Evolutionary conservation across 768 basidiomycete genomes (phyloP), one percentile per base, ranked within the genome.

Genomic region (Auriscalpium microsporum): DNA sequence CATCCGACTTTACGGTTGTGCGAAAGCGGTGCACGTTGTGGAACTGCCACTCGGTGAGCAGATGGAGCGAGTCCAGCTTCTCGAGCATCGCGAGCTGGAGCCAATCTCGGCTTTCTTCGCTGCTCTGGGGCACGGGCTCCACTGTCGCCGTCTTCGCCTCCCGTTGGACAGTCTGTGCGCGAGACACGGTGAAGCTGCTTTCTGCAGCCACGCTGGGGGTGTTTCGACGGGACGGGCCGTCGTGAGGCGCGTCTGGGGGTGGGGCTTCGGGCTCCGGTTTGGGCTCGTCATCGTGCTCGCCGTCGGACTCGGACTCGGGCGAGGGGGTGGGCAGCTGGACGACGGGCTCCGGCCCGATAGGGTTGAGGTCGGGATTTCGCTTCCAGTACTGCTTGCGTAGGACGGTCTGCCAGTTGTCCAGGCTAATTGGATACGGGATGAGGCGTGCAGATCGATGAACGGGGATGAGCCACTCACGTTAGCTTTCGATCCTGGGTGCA

Each of bases 11-110:
- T 88, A 92, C 90, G 48, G 86, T 69, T 45, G 74, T 75, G 56
- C 89, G 76, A 19, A 93, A 63, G 53, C 86, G 77, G 52, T 76
- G 75, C 5, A 88, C 80, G 64, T 89, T 88, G 56, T 90, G 84
- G 59, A 93, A 91, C 63, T 90, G 88, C 91, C 91, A 94, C 69
- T 94, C 91, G 33, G 77, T 78, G 49, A 93, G 71, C 14, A 79
- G 72, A 61, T 90, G 80, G 63, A 92, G 71, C 4, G 86, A 82
- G 57, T 90, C 85, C 45, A 94, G 78, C 69, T 90, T 90, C 36
- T 71, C 70, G 42, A 83, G 74, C 78, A 87, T 82, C 2, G 83
- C 75, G 28, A 92, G 78, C 45, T 84, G 76, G 45, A 81, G 72
- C 89, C 90, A 92, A 64, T 87, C 77, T 54, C 75, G 75, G 40